phyloP scores from a whole-genome alignment of 176 grass and related monocot species.

The Lolium multiflorum region DNA sequence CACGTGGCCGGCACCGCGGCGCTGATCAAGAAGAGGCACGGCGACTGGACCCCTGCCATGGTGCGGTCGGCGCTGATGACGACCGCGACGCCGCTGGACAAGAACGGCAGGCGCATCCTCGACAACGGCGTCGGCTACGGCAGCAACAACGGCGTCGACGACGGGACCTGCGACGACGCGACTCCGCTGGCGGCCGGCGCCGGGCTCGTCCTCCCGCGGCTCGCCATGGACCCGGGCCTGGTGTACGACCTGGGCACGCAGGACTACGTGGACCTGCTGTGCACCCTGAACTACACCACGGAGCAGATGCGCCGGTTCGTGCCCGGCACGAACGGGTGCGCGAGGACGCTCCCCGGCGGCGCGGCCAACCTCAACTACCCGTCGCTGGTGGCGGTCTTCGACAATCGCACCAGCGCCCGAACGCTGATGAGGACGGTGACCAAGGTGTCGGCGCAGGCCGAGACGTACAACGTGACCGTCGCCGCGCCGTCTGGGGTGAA shows the following conservation, averaged over 20 bases:
- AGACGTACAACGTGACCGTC: not conserved
- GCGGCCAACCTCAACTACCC: not conserved
- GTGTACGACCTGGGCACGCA: not conserved
- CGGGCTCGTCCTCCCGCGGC: not conserved
- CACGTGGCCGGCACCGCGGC: constrained; percentile 58
- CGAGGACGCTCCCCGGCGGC: not conserved
- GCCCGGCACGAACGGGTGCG: not conserved
- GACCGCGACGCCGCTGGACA: constrained; percentile 56
- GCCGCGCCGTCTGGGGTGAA: not conserved
- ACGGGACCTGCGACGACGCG: not conserved
- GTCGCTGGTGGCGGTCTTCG: not conserved
- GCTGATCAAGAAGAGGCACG: constrained; percentile 43
- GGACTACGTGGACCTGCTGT: not conserved
- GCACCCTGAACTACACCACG: not conserved
- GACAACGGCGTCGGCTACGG: not conserved
- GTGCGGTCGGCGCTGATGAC: constrained; percentile 66
- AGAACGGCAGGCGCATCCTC: constrained; percentile 33
- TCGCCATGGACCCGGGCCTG: not conserved
- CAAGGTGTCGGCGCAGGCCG: not conserved
- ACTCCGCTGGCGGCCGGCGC: not conserved
- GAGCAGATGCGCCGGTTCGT: constrained; percentile 8
- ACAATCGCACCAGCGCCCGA: not conserved
- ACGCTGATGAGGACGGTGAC: not conserved
- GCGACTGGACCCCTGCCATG: constrained; percentile 46
- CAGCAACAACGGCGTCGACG: not conserved